These are phyloP conservation scores for Stephania yunnanensis DNA, from an alignment of 164 flowering plant species.

Conservation along the genomic window DNA sequence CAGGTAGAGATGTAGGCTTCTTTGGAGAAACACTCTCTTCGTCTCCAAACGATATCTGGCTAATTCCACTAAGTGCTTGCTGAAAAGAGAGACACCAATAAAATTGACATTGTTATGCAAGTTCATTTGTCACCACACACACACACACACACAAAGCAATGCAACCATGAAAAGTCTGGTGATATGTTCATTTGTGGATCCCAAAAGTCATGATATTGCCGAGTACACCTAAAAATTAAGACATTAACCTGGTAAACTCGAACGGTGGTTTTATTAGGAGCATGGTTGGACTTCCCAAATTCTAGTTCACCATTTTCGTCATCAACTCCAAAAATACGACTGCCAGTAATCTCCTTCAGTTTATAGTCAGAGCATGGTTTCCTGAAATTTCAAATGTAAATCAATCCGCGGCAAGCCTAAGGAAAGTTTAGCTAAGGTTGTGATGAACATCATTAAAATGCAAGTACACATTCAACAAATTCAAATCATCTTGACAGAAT, in stretches of 20 bases:
- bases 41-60: slow-evolving; percentile 83
- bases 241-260: slow-evolving; percentile 78
- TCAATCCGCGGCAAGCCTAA: background rate
- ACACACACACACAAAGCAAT: too few relatives aligned
- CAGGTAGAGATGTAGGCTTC: slow-evolving; percentile 68
- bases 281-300: slow-evolving; percentile 36
- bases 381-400: slow-evolving; percentile 32
- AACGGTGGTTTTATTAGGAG: slow-evolving; percentile 53
- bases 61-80: slow-evolving; percentile 83
- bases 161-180: background rate
- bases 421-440: background rate
- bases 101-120: background rate
- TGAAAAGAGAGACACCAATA: slow-evolving; percentile 16
- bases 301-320: slow-evolving; percentile 48
- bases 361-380: slow-evolving; percentile 86
- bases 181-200: background rate
- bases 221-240: background rate
- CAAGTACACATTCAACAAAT: too few relatives aligned
- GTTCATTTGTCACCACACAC: background rate
- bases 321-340: slow-evolving; percentile 65
- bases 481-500: too few relatives aligned
- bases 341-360: slow-evolving; percentile 91
- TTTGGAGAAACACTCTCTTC: slow-evolving; percentile 72
- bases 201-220: background rate
- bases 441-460: too few relatives aligned